These are phyloP conservation scores for Fomitiporia mediterranea DNA, from an alignment of 1,284 basidiomycete genomes.

Conservation along the genomic window DNA sequence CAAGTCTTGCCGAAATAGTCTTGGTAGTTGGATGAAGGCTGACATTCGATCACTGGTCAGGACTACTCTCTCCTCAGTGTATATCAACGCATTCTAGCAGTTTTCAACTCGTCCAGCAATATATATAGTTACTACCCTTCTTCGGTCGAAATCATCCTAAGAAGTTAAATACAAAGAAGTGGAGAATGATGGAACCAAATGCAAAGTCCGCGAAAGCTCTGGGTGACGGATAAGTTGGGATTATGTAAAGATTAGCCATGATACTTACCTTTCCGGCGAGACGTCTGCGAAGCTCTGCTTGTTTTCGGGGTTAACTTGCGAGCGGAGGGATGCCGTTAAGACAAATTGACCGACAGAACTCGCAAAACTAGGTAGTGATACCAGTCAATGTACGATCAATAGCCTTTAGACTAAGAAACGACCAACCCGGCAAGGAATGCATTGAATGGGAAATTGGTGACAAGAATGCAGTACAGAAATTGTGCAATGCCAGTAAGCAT, in stretches of 20 bases:
- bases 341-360: conserved; percentile 97
- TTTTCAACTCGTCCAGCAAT: background rate
- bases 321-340: conserved; percentile 84
- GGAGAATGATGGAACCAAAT: conserved; percentile 88
- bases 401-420: background rate
- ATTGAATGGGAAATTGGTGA: conserved; percentile 96
- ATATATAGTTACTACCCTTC: background rate
- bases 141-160: conserved; percentile 52
- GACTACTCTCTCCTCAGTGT: background rate
- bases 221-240: conserved; percentile 12
- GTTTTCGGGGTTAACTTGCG: conserved; percentile 89
- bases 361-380: conserved; percentile 60
- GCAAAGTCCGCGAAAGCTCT: conserved; percentile 98
- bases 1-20: background rate
- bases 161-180: conserved; percentile 99
- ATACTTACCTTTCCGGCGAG: conserved; percentile 87
- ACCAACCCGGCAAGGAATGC: conserved; percentile 93
- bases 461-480: conserved; percentile 87
- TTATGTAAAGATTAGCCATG: background rate
- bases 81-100: conserved; percentile 1
- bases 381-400: background rate
- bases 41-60: background rate
- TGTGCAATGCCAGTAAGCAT: conserved; percentile 88
- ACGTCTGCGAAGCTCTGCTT: conserved; percentile 79
- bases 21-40: background rate